These are phyloP conservation scores for Cornus controversa DNA, from an alignment of 148 eudicot species.

Conservation along the genomic window DNA sequence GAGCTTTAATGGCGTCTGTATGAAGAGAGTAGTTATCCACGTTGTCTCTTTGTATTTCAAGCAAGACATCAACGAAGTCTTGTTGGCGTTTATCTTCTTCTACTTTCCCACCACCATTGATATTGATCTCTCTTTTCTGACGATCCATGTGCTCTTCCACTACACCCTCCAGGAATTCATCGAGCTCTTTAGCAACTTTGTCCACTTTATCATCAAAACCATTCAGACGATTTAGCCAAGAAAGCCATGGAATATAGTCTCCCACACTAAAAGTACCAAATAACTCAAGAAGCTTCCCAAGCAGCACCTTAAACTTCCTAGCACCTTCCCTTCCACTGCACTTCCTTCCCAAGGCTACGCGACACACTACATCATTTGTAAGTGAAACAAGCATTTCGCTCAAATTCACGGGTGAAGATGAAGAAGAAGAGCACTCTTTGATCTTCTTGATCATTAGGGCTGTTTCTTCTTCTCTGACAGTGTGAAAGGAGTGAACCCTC, in stretches of 20 bases:
- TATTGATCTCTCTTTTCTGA: too few species aligned
- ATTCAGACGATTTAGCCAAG: neutral
- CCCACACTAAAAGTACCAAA: neutral
- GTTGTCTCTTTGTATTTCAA: too few species aligned
- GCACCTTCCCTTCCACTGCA: neutral
- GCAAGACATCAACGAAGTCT: conserved; percentile 12
- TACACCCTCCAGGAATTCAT: too few species aligned
- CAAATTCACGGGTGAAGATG: too few species aligned
- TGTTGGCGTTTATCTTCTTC: neutral
- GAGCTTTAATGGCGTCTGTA: too few species aligned
- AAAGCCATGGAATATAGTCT: conserved; percentile 20
- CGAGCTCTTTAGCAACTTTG: too few species aligned
- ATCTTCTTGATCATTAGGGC: neutral
- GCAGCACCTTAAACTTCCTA: neutral
- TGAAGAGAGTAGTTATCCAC: neutral
- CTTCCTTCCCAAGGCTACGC: too few species aligned
- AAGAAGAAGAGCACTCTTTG: neutral
- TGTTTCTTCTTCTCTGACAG: too few species aligned
- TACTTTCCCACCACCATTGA: too few species aligned
- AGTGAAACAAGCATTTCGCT: too few species aligned
- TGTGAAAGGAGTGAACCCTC: too few species aligned
- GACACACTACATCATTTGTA: too few species aligned
- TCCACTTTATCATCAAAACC: neutral
- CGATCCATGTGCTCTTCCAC: neutral
- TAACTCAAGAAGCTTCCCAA: neutral